phyloP scores from a whole-genome alignment of 352 stramenopile genomes.

The Phytophthora constricta region DNA sequence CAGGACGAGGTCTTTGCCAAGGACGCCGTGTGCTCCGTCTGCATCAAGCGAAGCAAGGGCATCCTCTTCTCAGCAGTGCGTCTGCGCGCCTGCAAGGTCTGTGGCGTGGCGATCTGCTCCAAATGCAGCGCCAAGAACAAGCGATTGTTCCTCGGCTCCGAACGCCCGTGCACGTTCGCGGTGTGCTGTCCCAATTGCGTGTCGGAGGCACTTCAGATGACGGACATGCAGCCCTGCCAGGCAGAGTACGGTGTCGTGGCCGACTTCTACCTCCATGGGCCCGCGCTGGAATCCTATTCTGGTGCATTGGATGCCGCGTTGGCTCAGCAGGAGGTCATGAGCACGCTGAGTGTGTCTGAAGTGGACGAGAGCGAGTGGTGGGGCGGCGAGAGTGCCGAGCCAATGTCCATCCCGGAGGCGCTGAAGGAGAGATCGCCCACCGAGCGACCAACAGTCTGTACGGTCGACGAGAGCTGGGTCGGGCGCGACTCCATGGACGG shows the following conservation, averaged over 20 bases:
- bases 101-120: conserved; percentile 32
- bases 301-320: conserved; percentile 16
- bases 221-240: conserved; percentile 21
- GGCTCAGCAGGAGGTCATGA: conserved; percentile 12
- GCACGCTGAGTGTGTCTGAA: conserved; percentile 24
- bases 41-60: conserved; percentile 33
- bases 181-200: conserved; percentile 46
- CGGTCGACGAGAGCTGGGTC: conserved; percentile 33
- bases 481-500: conserved; percentile 30
- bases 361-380: conserved; percentile 31
- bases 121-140: conserved; percentile 42
- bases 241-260: conserved; percentile 26
- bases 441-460: conserved; percentile 12
- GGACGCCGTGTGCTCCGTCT: conserved; percentile 37
- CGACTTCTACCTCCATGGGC: conserved; percentile 33
- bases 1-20: conserved; percentile 16
- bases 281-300: conserved; percentile 25
- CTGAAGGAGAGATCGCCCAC: conserved; percentile 12
- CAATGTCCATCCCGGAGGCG: conserved; percentile 13
- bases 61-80: conserved; percentile 25
- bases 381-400: conserved; percentile 22
- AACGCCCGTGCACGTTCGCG: conserved; percentile 20
- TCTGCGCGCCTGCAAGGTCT: conserved; percentile 31
- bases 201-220: conserved; percentile 41
- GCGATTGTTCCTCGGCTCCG: conserved; percentile 27